Evolutionary conservation across 2,329 filamentous ascomycete species (phyloP), one percentile per base, ranked within the genome.

Genomic region (Aspergillus chevalieri): DNA sequence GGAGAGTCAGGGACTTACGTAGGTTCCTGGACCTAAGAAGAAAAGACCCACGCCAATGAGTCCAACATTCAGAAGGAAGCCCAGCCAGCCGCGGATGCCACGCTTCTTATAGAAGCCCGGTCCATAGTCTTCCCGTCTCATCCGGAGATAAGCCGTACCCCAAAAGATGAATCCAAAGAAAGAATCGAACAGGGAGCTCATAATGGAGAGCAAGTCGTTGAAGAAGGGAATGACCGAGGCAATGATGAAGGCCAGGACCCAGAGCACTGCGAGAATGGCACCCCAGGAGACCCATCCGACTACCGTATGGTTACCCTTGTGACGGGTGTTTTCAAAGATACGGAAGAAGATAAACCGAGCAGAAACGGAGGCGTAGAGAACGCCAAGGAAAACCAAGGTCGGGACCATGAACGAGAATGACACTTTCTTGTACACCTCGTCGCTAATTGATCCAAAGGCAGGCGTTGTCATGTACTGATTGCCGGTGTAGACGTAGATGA

Each of bases 341-440:
- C 89, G 87, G 80, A 95, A 94, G 74, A 95, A 95, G 62, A 96
- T 75, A 73, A 96, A 95, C 26, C 91, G 86, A 1, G 87, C 86
- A 3, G 89, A 91, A 1, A 96, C 89, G 0, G 88, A 93, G 12
- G 91, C 90, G 65, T 96, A 96, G 15, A 96, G 71, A 0, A 94
- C 89, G 6, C 91, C 91, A 4, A 96, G 72, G 74, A 96, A 96
- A 64, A 96, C 89, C 56, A 96, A 79, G 0, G 91, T 96, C 0
- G 91, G 91, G 28, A 96, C 86, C 90, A 95, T 95, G 74, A 96
- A 95, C 10, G 86, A 90, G 70, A 95, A 96, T 0, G 88, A 81
- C 2, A 93, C 79, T 74, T 95, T 95, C 74, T 93, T 90, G 73
- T 85, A 93, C 2, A 85, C 56, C 17, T 81, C 76, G 43, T 87